Percentiles rank a stretch among this genome's conserved stretches.
Evolutionary conservation across 352 stramenopile genomes (phyloP).

Genomic region (Plasmopara viticola): DNA sequence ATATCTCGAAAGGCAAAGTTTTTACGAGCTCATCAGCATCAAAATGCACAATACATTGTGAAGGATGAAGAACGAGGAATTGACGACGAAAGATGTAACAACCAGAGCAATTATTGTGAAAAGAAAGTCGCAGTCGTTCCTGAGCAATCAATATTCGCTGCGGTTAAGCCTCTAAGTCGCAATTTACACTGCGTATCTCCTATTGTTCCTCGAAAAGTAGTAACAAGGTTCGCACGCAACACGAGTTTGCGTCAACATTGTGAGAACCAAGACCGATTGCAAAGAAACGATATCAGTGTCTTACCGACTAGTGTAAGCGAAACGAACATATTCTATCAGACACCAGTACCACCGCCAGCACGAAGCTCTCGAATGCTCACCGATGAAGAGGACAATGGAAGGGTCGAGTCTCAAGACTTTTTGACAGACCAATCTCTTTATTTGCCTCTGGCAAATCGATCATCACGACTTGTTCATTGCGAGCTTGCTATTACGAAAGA

Average conservation of each 20-base stretch:
- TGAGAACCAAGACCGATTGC: slow-evolving; percentile 21
- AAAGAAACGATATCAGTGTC: neutral
- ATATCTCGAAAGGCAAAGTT: slow-evolving; percentile 25
- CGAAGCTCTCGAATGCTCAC: slow-evolving; percentile 1
- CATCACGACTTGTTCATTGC: slow-evolving; percentile 34
- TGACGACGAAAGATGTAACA: slow-evolving; percentile 7
- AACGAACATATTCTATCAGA: neutral
- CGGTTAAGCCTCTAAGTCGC: slow-evolving; percentile 1
- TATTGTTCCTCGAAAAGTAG: slow-evolving; percentile 13
- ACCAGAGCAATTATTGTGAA: slow-evolving; percentile 7
- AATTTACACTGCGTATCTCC: slow-evolving; percentile 8
- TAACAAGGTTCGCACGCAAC: slow-evolving; percentile 16
- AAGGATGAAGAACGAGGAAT: neutral
- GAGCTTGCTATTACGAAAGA: slow-evolving; percentile 50
- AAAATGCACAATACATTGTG: slow-evolving; percentile 7
- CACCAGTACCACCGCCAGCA: slow-evolving; percentile 2
- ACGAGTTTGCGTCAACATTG: slow-evolving; percentile 15
- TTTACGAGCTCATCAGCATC: slow-evolving; percentile 22
- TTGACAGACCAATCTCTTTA: slow-evolving; percentile 3
- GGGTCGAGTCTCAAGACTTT: neutral
- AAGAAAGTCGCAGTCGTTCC: slow-evolving; percentile 17
- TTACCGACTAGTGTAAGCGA: neutral
- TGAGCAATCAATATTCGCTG: slow-evolving; percentile 8
- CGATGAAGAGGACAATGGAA: neutral
- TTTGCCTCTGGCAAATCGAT: slow-evolving; percentile 18